Evolutionary conservation across 331 rosid species (phyloP).

Genomic region (Malus hybrid): DNA sequence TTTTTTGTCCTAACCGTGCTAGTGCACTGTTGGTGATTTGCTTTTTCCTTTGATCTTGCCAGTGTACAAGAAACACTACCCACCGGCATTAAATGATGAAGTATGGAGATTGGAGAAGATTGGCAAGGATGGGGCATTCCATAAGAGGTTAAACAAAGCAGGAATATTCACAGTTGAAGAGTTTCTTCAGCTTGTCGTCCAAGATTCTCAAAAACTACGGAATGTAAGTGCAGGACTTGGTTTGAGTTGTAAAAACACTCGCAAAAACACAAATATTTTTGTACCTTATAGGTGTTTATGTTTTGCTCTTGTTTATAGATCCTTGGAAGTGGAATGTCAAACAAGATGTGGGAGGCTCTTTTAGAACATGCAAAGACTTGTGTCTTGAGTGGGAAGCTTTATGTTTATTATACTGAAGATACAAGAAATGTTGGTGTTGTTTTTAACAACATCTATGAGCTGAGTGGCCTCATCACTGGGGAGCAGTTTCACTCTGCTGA

Average conservation of each 20-base stretch:
- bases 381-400: conserved; percentile 69
- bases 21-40: background rate
- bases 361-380: conserved; percentile 96
- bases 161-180: conserved; percentile 58
- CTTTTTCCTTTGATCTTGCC: conserved; percentile 20
- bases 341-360: conserved; percentile 98
- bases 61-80: conserved; percentile 97
- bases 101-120: conserved; percentile 97
- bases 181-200: conserved; percentile 80
- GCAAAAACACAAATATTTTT: background rate
- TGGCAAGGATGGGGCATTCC: conserved; percentile 97
- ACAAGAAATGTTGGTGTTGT: conserved; percentile 73
- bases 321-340: conserved; percentile 98
- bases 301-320: conserved; percentile 42
- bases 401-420: conserved; percentile 82
- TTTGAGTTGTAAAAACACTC: conserved; percentile 7
- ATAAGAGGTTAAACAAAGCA: conserved; percentile 57
- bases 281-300: conserved; percentile 6
- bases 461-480: conserved; percentile 72
- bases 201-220: conserved; percentile 62
- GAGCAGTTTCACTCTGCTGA: conserved; percentile 72
- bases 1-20: background rate
- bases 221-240: conserved; percentile 43
- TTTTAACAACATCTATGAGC: conserved; percentile 75
- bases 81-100: conserved; percentile 76